phyloP scores from a whole-genome alignment of 192 early-diverging fungal species.

The Backusella parvicylindrica region DNA sequence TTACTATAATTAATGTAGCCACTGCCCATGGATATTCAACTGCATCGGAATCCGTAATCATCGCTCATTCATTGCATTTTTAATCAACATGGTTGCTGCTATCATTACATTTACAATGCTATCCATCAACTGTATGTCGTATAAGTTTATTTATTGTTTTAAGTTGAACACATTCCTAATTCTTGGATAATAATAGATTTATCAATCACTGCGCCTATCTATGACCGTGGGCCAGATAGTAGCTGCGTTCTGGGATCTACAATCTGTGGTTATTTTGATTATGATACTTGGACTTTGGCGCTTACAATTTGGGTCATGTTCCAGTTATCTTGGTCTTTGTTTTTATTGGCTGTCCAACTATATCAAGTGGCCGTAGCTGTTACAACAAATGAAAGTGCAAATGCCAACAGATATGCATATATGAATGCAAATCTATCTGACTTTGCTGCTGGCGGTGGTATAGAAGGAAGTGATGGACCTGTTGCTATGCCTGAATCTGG shows the following conservation, averaged over 20 bases:
- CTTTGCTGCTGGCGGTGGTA: slow-evolving; percentile 20
- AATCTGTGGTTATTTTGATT: slow-evolving; percentile 71
- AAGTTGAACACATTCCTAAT: not conserved
- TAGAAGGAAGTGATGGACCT: slow-evolving; percentile 29
- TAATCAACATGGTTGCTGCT: slow-evolving; percentile 57
- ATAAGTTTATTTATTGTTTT: not conserved
- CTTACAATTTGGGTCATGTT: slow-evolving; percentile 70
- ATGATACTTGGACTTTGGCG: slow-evolving; percentile 69
- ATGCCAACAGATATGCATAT: slow-evolving; percentile 67
- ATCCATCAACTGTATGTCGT: slow-evolving; percentile 59
- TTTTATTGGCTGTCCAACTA: slow-evolving; percentile 71
- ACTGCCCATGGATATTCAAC: slow-evolving; percentile 97
- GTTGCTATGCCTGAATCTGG: slow-evolving; percentile 6
- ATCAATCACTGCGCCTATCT: not conserved
- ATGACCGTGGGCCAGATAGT: slow-evolving; percentile 6
- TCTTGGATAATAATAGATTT: not conserved
- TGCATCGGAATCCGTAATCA: slow-evolving; percentile 92
- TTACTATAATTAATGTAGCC: slow-evolving; percentile 52
- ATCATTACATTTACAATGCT: slow-evolving; percentile 61
- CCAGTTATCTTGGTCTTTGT: slow-evolving; percentile 81
- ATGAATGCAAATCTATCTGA: slow-evolving; percentile 24
- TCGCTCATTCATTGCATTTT: slow-evolving; percentile 80
- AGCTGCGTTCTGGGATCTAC: slow-evolving; percentile 57
- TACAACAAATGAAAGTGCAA: slow-evolving; percentile 92
- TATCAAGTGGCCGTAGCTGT: slow-evolving; percentile 72